Percentiles rank a stretch among this genome's conserved stretches.
Evolutionary conservation across 352 stramenopile species (phyloP).

Genomic region (Globisporangium radiosum): DNA sequence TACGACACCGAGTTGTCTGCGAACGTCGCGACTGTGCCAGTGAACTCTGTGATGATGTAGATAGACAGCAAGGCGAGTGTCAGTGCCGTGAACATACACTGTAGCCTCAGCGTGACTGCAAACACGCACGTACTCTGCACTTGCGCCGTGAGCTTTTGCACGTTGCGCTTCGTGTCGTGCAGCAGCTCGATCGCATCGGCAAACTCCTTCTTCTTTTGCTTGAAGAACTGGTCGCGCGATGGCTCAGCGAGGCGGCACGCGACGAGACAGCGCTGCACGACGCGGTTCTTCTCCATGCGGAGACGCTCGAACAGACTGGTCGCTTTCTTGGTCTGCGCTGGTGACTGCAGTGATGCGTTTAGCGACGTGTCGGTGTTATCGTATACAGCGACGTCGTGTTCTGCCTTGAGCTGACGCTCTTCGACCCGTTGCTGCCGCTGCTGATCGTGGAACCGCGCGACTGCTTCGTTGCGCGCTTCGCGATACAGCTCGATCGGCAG

Average conservation of each 20-base stretch:
- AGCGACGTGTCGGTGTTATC: neutral
- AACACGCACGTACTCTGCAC: conserved; percentile 23
- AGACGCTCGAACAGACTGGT: conserved; percentile 21
- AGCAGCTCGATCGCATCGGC: conserved; percentile 35
- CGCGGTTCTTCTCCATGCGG: conserved; percentile 50
- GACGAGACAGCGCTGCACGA: conserved; percentile 58
- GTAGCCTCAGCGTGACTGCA: neutral
- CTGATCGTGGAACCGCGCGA: conserved; percentile 2
- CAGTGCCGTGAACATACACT: neutral
- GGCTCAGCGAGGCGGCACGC: conserved; percentile 35
- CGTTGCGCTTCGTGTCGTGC: conserved; percentile 22
- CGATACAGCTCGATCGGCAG: conserved; percentile 7
- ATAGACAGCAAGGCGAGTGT: neutral
- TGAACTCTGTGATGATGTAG: conserved; percentile 1
- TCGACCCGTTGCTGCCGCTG: neutral
- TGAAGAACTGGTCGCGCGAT: conserved; percentile 48
- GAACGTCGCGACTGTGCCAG: conserved; percentile 5
- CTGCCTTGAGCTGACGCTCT: neutral
- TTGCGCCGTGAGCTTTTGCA: conserved; percentile 41
- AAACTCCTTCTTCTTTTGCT: conserved; percentile 36
- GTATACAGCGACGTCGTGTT: neutral
- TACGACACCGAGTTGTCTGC: conserved; percentile 9
- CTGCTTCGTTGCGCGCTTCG: conserved; percentile 4
- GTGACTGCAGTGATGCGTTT: neutral
- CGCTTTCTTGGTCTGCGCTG: neutral